Evolutionary conservation across 495 filamentous ascomycete species (phyloP).

Genomic region (Ascobolus immersus): DNA sequence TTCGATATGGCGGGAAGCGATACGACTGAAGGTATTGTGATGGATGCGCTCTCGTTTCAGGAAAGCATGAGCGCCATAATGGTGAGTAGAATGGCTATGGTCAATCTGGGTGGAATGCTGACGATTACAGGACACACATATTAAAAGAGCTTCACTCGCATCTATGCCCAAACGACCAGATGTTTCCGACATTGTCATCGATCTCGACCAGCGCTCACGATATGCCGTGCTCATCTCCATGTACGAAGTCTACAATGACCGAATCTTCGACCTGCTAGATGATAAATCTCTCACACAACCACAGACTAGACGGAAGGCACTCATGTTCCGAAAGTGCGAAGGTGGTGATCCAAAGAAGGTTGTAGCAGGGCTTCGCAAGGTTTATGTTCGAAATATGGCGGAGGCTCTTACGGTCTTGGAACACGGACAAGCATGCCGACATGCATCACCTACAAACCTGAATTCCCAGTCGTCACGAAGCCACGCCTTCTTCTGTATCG

Average conservation of each 20-base stretch:
- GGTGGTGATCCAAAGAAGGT: slow-evolving; percentile 31
- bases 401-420: slow-evolving; percentile 83
- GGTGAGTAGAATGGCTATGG: not conserved
- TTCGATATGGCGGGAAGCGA: slow-evolving; percentile 33
- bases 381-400: slow-evolving; percentile 59
- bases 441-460: slow-evolving; percentile 69
- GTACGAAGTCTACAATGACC: slow-evolving; percentile 98
- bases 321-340: slow-evolving; percentile 10
- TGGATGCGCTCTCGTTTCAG: slow-evolving; percentile 49
- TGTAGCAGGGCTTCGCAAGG: slow-evolving; percentile 72
- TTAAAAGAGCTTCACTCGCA: slow-evolving; percentile 16
- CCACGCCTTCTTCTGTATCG: slow-evolving; percentile 90
- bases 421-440: slow-evolving; percentile 61
- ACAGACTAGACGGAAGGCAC: slow-evolving; percentile 22
- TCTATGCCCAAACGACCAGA: slow-evolving; percentile 34
- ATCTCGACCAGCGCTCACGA: slow-evolving; percentile 45
- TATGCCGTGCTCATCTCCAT: slow-evolving; percentile 82
- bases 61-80: slow-evolving; percentile 23
- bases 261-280: slow-evolving; percentile 79
- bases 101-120: no score
- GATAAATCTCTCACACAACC: slow-evolving; percentile 20
- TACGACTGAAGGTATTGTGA: slow-evolving; percentile 58
- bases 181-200: slow-evolving; percentile 39
- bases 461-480: slow-evolving; percentile 74
- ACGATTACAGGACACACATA: slow-evolving; percentile 15